Evolutionary conservation across 805 yeast species (phyloP).

Genomic region (Candida oleophila): DNA sequence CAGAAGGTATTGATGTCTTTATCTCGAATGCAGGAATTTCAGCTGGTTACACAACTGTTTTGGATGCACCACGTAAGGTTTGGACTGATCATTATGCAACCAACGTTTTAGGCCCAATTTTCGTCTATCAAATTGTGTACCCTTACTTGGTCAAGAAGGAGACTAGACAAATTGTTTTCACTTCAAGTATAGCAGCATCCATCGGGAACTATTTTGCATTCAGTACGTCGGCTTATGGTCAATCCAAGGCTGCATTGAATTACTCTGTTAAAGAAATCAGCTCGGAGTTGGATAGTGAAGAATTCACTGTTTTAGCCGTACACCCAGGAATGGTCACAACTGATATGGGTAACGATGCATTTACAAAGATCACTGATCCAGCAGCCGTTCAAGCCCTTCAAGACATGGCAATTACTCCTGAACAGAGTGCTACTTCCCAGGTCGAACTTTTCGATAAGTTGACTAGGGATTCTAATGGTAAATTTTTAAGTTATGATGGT

Average conservation of each 20-base stretch:
- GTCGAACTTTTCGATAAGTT: conserved; percentile 15
- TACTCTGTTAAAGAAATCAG: conserved; percentile 21
- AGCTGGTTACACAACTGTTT: conserved; percentile 11
- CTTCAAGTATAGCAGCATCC: conserved; percentile 25
- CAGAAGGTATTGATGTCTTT: conserved; percentile 27
- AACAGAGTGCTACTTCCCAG: conserved; percentile 12
- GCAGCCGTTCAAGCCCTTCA: neutral
- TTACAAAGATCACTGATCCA: conserved; percentile 4
- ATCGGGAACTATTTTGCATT: conserved; percentile 14
- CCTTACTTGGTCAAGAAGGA: conserved; percentile 17
- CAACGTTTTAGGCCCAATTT: conserved; percentile 23
- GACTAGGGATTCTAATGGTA: conserved; percentile 22
- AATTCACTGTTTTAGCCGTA: conserved; percentile 22
- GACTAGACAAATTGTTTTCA: conserved; percentile 22
- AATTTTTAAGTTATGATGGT: conserved; percentile 24
- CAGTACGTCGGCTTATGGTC: conserved; percentile 28
- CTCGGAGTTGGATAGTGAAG: conserved; percentile 21
- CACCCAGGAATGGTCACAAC: conserved; percentile 23
- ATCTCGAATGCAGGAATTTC: conserved; percentile 32
- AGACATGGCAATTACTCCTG: conserved; percentile 10
- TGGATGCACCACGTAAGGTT: conserved; percentile 16
- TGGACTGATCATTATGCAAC: conserved; percentile 15
- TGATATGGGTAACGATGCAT: conserved; percentile 19
- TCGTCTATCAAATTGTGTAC: conserved; percentile 13
- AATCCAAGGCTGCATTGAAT: conserved; percentile 38